These are phyloP conservation scores for Mycena venus DNA, from an alignment of 768 basidiomycete genomes.

Conservation along the genomic window DNA sequence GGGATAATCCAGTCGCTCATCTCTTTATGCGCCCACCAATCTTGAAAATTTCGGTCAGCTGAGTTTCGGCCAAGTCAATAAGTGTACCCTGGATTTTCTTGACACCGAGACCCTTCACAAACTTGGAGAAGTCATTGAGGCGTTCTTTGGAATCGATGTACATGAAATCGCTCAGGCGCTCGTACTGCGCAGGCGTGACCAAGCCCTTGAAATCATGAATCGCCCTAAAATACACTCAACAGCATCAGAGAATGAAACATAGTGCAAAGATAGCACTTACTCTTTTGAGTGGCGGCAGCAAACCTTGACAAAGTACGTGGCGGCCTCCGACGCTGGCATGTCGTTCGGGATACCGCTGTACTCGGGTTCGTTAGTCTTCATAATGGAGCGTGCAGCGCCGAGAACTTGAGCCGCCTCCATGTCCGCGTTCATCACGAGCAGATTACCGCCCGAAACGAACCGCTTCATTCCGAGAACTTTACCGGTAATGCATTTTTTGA, in stretches of 20 bases:
- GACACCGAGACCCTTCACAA: neutral
- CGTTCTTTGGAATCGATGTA: slow-evolving; percentile 7
- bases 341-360: slow-evolving; percentile 21
- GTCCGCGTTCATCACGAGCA: slow-evolving; percentile 21
- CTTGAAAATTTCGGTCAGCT: neutral
- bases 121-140: neutral
- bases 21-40: slow-evolving; percentile 43
- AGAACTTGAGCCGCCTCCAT: slow-evolving; percentile 29
- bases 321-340: neutral
- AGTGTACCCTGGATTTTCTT: slow-evolving; percentile 8
- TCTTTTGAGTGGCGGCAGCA: slow-evolving; percentile 16
- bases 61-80: neutral
- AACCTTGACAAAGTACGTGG: slow-evolving; percentile 13
- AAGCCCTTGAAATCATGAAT: slow-evolving; percentile 9
- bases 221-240: neutral
- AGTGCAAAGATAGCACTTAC: neutral
- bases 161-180: neutral
- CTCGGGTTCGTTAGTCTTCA: slow-evolving; percentile 11
- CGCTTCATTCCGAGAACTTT: slow-evolving; percentile 10
- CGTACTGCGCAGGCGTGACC: neutral
- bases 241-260: neutral
- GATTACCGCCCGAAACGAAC: slow-evolving; percentile 22
- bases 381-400: slow-evolving; percentile 9
- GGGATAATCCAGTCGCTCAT: slow-evolving; percentile 39
- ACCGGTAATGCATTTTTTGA: slow-evolving; percentile 16